Conservation (phyloP, 441 rosid species). For the Mallotus repandus region DNA sequence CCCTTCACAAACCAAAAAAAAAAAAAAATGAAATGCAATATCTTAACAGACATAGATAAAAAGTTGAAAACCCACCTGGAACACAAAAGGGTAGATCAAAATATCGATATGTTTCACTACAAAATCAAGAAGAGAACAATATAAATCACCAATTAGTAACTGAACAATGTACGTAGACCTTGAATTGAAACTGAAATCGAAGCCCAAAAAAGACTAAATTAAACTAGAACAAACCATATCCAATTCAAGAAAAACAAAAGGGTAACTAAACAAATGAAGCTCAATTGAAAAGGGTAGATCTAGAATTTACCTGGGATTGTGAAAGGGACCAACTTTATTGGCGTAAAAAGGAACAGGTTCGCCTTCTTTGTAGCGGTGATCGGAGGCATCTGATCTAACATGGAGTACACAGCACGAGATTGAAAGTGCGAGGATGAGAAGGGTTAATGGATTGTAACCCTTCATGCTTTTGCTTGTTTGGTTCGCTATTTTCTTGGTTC, state of each 20-base stretch:
- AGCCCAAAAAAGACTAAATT: background rate
- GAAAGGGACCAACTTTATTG: slow-evolving; percentile 72
- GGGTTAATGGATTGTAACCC: background rate
- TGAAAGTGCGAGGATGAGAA: background rate
- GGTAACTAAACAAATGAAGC: background rate
- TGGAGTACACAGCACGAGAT: background rate
- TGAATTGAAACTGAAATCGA: no score
- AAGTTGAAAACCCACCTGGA: slow-evolving; percentile 37
- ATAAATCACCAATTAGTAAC: background rate
- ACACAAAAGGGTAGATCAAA: slow-evolving; percentile 75
- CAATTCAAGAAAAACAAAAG: background rate
- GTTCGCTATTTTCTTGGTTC: no score
- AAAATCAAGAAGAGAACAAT: slow-evolving; percentile 10
- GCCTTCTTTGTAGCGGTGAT: no score
- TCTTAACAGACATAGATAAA: no score
- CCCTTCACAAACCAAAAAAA: background rate
- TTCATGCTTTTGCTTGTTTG: background rate
- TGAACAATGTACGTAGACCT: background rate
- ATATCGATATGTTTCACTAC: slow-evolving; percentile 78
- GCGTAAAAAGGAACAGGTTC: no score
- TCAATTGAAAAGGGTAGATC: background rate
- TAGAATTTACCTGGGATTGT: slow-evolving; percentile 28
- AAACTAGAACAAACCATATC: background rate
- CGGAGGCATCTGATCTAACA: no score
- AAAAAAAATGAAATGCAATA: no score